Base-by-base conservation (phyloP, 768 basidiomycete species). In the Filobasidium floriforme region DNA sequence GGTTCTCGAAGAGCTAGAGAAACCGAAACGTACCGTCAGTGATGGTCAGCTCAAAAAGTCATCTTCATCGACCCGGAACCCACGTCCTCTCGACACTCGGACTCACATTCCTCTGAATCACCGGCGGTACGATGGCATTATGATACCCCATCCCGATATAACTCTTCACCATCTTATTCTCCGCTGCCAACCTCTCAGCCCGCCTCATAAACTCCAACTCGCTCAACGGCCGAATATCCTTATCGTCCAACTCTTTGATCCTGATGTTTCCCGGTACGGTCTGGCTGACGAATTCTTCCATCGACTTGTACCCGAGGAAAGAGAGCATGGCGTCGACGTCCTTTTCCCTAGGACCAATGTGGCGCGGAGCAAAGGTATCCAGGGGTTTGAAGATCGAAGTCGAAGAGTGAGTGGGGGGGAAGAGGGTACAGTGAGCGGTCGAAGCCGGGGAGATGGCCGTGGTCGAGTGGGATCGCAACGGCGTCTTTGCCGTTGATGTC, bases 101-200 rank as follows among this genome's bases (percentile, higher is more conserved):
- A 75, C 78, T 65, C 60, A 79, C 76, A 65, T 94, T 96, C 69
- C 93, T 88, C 72, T 94, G 82, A 78, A 96, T 91, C 60, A 96
- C 91, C 9, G 90, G 89, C n/a, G 93, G 93, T 5, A 94, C 89
- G 55, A 94, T 90, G 2, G 92, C 91, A 70, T 87, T 87, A 75
- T 93, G 90, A 79, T 96, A 76, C 71, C 96, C 94, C 91, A 97
- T 92, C 41, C 96, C 96, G 75, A 98, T 99, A 79, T 92, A 98
- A 74, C 87, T 93, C 82, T 88, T 89, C 79, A 88, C 88, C 6
- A 84, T 81, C 79, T 87, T 85, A 80, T 99, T 98, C 76, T 84
- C 82, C 18, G 75, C 80, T n/a, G 86, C 92, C 11, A 98, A 80
- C 71, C 84, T 83, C 75, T 86, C 87, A 0, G 89, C 92, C 62